Evolutionary conservation across 2,329 filamentous ascomycete species (phyloP).

Genomic region (Ascochyta koolunga): DNA sequence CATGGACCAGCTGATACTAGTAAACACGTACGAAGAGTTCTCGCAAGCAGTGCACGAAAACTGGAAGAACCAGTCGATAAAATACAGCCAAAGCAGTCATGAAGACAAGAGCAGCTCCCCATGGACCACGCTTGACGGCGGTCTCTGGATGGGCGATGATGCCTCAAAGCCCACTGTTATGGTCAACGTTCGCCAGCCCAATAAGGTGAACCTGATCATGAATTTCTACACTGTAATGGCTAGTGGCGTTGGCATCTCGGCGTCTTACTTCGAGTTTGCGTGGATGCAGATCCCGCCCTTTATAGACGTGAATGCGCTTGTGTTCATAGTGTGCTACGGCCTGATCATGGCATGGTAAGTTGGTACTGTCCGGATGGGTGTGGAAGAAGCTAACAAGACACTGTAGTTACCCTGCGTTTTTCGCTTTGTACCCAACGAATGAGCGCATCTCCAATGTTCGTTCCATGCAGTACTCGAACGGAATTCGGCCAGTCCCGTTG

Average conservation of each 20-base stretch:
- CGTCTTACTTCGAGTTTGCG: slow-evolving; percentile 25
- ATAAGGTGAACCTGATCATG: slow-evolving; percentile 12
- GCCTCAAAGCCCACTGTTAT: slow-evolving; percentile 21
- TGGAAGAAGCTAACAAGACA: slow-evolving; percentile 59
- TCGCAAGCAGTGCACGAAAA: slow-evolving; percentile 60
- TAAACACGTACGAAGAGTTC: slow-evolving; percentile 71
- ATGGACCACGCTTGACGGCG: slow-evolving; percentile 49
- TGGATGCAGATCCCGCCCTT: slow-evolving; percentile 13
- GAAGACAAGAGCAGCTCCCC: neutral
- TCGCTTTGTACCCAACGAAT: slow-evolving; percentile 81
- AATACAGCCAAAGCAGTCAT: slow-evolving; percentile 56
- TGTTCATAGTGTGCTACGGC: slow-evolving; percentile 66
- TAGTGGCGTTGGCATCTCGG: slow-evolving; percentile 25
- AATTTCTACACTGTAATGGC: slow-evolving; percentile 29
- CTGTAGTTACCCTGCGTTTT: slow-evolving; percentile 83
- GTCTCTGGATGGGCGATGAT: slow-evolving; percentile 29
- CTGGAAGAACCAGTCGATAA: slow-evolving; percentile 61
- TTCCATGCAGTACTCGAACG: slow-evolving; percentile 86
- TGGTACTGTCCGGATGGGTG: neutral
- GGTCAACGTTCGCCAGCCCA: slow-evolving; percentile 51
- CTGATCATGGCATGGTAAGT: slow-evolving; percentile 68
- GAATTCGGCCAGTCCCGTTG: slow-evolving; percentile 77
- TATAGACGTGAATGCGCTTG: slow-evolving; percentile 56
- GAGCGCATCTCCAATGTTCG: slow-evolving; percentile 80
- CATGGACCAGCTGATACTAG: slow-evolving; percentile 51